Conservation (phyloP, 176 grass and related monocot species). For the Oryza longistaminata region DNA sequence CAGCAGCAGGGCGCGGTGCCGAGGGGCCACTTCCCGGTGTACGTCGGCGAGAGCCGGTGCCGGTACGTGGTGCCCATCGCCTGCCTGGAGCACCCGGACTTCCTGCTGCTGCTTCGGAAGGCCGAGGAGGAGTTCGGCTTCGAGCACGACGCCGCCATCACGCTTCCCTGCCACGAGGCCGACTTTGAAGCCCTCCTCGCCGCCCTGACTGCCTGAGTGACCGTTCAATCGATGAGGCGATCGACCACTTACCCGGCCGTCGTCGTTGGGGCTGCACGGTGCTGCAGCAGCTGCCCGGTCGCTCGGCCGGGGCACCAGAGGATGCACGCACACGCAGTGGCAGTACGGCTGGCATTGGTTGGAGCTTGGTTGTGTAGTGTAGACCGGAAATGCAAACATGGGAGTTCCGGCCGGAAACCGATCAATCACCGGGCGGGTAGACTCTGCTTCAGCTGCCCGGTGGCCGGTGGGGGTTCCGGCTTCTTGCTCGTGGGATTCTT, state of each 20-base stretch:
- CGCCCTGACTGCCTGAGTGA: not conserved
- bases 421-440: too few relatives aligned
- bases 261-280: not conserved
- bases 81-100: constrained; percentile 52
- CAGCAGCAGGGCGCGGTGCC: constrained; percentile 47
- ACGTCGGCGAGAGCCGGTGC: constrained; percentile 56
- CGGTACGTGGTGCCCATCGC: constrained; percentile 61
- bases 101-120: constrained; percentile 55
- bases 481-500: too few relatives aligned
- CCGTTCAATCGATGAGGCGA: not conserved
- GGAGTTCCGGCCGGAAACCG: too few relatives aligned
- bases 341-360: not conserved
- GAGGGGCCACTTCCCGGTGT: constrained; percentile 71
- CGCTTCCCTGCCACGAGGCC: constrained; percentile 66
- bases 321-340: too few relatives aligned
- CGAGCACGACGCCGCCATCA: constrained; percentile 57
- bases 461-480: too few relatives aligned
- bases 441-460: not conserved
- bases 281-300: not conserved
- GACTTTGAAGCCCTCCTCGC: constrained; percentile 56
- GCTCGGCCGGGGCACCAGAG: not conserved
- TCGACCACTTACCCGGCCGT: not conserved
- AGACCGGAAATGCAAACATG: too few relatives aligned
- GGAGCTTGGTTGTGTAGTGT: not conserved
- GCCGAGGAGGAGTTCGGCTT: constrained; percentile 81